These are phyloP conservation scores for Boletus semigastroideus DNA, from an alignment of 1,284 basidiomycete genomes.

Conservation along the genomic window DNA sequence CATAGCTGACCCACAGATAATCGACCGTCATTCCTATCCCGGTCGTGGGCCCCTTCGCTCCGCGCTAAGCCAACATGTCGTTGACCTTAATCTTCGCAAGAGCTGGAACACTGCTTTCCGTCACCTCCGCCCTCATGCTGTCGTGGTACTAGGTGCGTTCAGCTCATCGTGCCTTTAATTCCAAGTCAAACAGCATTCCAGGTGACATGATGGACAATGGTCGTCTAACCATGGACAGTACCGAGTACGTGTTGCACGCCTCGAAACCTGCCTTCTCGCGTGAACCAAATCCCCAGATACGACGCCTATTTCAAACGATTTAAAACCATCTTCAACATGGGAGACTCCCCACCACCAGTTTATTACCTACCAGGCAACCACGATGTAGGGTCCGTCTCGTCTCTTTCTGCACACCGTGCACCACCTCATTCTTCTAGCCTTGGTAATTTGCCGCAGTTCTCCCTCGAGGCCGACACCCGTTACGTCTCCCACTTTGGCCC, in stretches of 20 bases:
- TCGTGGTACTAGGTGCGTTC: conserved; percentile 85
- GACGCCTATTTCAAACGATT: conserved; percentile 59
- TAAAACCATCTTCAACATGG: conserved; percentile 56
- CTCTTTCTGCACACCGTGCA: not conserved
- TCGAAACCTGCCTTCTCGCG: not conserved
- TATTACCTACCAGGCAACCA: conserved; percentile 86
- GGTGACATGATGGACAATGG: conserved; percentile 81
- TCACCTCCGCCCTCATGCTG: conserved; percentile 61
- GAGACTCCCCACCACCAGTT: conserved; percentile 39
- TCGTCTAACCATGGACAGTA: conserved; percentile 52
- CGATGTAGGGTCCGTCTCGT: conserved; percentile 64
- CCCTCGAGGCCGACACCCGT: conserved; percentile 49
- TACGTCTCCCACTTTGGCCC: conserved; percentile 59
- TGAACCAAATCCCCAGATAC: conserved; percentile 48
- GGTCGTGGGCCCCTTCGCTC: conserved; percentile 41
- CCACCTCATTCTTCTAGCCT: conserved; percentile 35
- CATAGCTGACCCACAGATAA: conserved; percentile 77
- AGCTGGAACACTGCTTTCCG: conserved; percentile 66
- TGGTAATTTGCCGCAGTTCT: conserved; percentile 51
- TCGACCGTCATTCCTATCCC: conserved; percentile 49
- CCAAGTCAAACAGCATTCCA: conserved; percentile 2
- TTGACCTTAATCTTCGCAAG: conserved; percentile 72
- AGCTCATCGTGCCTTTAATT: conserved; percentile 38
- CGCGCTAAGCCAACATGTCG: conserved; percentile 50
- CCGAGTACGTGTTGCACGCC: conserved; percentile 56